Evolutionary conservation across 805 yeast genomes (phyloP), one percentile per base, ranked within the genome.

Genomic region (Debaryomyces hansenii): DNA sequence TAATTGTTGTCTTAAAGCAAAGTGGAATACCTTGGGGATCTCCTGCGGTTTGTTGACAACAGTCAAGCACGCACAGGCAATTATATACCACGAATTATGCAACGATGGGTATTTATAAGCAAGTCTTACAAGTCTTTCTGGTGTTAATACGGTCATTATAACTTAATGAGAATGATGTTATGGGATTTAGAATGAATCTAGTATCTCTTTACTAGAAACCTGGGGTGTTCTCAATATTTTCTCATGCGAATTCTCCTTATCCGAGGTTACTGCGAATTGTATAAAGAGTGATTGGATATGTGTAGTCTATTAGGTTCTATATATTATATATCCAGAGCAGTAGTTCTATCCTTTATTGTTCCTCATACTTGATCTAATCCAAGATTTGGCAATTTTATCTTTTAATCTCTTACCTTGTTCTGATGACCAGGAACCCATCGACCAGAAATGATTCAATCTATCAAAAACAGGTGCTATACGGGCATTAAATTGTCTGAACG

Each of bases 31-130:
- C 45, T 71, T 74, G 2, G 96, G 91, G 27, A 90, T 79, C 51
- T 87, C 96, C 42, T 84, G 80, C 0, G 97, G 96, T 49, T 78
- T 79, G 59, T 91, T 91, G 57, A 92, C 84, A 5, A 85, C 90
- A 1, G 92, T 80, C 41, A 90, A 74, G 8, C 95, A 80, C 0
- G 92, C 87, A 7, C 94, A 87, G 0, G 96, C 92, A 16, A 90
- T 69, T 33, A 82, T 68, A 59, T 84, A 87, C 97, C 97, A 91
- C 18, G 78, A 60, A 51, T 74, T 69, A 36, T 72, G 66, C 24
- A 89, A 72, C 9, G 64, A 64, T 0, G 87, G 85, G 60, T 80
- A 80, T 33, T 73, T 62, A 56, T 72, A 72, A 1, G 85, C 78
- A 27, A 85, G 63, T 45, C 66, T 64, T 0, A 71, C 72, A n/a